Conservation (phyloP, 176 grass and related monocot species). For the Eragrostis curvula region DNA sequence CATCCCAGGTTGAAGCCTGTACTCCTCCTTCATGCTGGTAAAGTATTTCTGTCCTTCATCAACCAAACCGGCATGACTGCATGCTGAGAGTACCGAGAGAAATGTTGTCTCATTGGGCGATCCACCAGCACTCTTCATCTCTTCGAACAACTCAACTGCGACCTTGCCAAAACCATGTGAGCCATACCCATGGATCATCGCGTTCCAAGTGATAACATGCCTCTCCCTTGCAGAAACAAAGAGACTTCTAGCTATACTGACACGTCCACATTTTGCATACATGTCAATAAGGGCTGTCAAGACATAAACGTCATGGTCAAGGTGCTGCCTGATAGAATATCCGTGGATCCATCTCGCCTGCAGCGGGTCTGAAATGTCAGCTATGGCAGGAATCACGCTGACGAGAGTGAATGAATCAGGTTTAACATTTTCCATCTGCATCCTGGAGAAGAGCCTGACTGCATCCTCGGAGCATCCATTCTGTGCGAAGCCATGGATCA, state of each 20-base stretch:
- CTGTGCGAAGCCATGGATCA: conserved; percentile 64
- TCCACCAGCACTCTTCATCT: conserved; percentile 53
- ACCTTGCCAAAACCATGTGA: conserved; percentile 64
- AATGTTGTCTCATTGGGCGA: conserved; percentile 59
- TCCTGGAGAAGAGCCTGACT: conserved; percentile 54
- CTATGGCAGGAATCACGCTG: conserved; percentile 57
- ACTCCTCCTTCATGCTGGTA: conserved; percentile 58
- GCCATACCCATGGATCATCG: conserved; percentile 69
- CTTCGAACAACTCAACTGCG: conserved; percentile 62
- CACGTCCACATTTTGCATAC: conserved; percentile 57
- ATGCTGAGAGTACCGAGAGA: conserved; percentile 54
- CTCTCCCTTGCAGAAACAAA: conserved; percentile 55
- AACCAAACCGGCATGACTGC: conserved; percentile 69
- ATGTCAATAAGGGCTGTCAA: conserved; percentile 64
- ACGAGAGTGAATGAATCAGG: conserved; percentile 75
- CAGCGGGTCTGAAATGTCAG: conserved; percentile 56
- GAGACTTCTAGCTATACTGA: conserved; percentile 51
- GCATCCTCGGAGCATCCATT: conserved; percentile 52
- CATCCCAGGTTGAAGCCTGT: conserved; percentile 55
- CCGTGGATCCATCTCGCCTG: conserved; percentile 77
- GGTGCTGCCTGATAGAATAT: conserved; percentile 52
- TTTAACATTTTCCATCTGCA: conserved; percentile 55
- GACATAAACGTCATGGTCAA: conserved; percentile 57
- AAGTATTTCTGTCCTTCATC: conserved; percentile 59
- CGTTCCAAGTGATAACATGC: conserved; percentile 79